These are phyloP conservation scores for Tulasnella sp. DNA, from an alignment of 768 basidiomycete genomes.

Conservation along the genomic window DNA sequence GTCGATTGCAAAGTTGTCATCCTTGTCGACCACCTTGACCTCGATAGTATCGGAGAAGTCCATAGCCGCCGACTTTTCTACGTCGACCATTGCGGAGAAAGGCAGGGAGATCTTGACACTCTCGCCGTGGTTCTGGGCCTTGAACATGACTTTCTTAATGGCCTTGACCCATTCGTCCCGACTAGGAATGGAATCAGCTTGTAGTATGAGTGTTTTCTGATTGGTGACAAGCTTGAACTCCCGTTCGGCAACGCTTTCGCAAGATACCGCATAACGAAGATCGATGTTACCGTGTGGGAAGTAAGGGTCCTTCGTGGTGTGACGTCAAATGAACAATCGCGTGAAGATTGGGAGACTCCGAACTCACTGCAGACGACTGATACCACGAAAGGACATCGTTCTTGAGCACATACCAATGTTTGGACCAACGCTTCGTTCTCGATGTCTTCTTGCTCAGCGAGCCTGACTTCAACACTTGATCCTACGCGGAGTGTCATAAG, in stretches of 20 bases:
- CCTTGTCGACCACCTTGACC: constrained; percentile 60
- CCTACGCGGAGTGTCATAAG: constrained; percentile 35
- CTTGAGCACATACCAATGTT: constrained; percentile 94
- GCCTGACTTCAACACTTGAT: constrained; percentile 87
- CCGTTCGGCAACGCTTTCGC: constrained; percentile 65
- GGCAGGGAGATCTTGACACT: constrained; percentile 97
- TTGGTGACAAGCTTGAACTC: constrained; percentile 76
- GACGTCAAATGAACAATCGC: too few species aligned
- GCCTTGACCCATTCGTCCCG: constrained; percentile 95
- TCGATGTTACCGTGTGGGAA: constrained; percentile 96
- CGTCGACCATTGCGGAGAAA: constrained; percentile 75
- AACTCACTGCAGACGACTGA: constrained; percentile 72
- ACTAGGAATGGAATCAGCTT: constrained; percentile 68
- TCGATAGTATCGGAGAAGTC: constrained; percentile 97
- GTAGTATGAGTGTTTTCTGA: constrained; percentile 57
- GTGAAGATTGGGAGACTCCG: neutral
- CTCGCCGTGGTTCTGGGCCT: constrained; percentile 91
- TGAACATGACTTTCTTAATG: constrained; percentile 84
- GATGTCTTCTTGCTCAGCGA: constrained; percentile 77
- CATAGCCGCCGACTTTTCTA: constrained; percentile 77
- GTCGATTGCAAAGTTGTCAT: constrained; percentile 60
- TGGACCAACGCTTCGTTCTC: constrained; percentile 82
- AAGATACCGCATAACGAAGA: constrained; percentile 81
- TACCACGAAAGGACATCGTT: constrained; percentile 97
- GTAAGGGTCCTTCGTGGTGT: constrained; percentile 97